Evolutionary conservation across 192 early-diverging fungal genomes (phyloP).

Genomic region (Backusella luteola): DNA sequence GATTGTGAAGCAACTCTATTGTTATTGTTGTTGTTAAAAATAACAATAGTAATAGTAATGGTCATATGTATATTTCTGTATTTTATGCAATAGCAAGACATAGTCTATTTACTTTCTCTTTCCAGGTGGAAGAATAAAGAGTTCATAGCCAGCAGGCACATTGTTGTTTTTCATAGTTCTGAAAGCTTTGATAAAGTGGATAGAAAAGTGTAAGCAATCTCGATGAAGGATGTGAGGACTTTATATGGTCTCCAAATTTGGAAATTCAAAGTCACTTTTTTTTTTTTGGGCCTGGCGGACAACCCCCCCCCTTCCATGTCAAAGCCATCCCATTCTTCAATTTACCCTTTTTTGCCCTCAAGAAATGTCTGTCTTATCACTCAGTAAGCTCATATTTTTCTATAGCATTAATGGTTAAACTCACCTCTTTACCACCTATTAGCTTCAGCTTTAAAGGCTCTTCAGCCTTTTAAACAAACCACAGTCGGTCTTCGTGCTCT

Average conservation of each 20-base stretch:
- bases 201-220: neutral
- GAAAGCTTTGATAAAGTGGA: neutral
- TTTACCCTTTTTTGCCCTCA: neutral
- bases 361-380: slow-evolving; percentile 13
- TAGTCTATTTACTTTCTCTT: neutral
- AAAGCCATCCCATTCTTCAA: neutral
- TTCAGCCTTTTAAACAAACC: slow-evolving; percentile 19
- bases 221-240: neutral
- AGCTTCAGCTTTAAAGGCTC: slow-evolving; percentile 26
- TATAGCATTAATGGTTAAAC: neutral
- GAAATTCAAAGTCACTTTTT: neutral
- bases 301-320: neutral
- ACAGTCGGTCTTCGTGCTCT: slow-evolving; percentile 1
- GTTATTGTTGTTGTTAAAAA: neutral
- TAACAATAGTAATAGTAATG: neutral
- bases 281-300: neutral
- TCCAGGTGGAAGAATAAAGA: neutral
- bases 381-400: neutral
- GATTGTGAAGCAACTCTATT: neutral
- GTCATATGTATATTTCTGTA: no score
- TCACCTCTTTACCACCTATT: neutral
- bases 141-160: neutral
- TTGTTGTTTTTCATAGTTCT: neutral
- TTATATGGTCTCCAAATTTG: neutral
- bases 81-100: neutral